Evolutionary conservation across 2,329 filamentous ascomycete genomes (phyloP), one percentile per base, ranked within the genome.

Genomic region (Microcyclospora pomicola): DNA sequence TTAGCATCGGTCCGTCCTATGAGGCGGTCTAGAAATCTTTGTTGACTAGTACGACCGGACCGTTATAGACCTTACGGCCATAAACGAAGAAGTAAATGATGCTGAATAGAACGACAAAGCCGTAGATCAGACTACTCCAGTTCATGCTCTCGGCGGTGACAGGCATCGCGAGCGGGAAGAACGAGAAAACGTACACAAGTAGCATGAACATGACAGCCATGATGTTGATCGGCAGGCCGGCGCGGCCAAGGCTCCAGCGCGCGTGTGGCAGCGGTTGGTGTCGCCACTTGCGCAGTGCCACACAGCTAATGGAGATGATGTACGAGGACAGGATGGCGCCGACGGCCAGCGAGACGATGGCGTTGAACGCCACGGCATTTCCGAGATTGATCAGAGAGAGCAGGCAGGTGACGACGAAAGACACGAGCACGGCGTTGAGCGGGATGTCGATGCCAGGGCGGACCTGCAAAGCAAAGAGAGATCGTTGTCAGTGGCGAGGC

Each of bases 401-500:
- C 9, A 30, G 9, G 28, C 9, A 9, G 28, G n/a, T 9, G 28
- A 30, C n/a, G n/a, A n/a, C 28, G 9, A 30, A n/a, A 9, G 28
- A 30, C 9, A 9, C 28, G n/a, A 30, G 9, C 28, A 30, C n/a
- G 28, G 28, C 9, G 28, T 30, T 30, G n/a, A 30, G 28, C 28
- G 28, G 28, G 9, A 30, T 30, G 9, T 9, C 9, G 9, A n/a
- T 30, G 28, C 28, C 28, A n/a, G n/a, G n/a, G n/a, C n/a, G 33
- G 33, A 6, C 13, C 15, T 5, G 9, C 15, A 19, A 19, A 34
- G 33, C 27, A 34, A 34, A 19, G 15, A 19, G 33, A 44, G 29
- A 11, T 40, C 42, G 7, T 31, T 42, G 36, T 62, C 59, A 24
- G 58, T 51, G 2, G 59, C 57, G 37, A 61, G 13, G 58, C 40